Percentiles rank a stretch among this genome's conserved stretches.
Evolutionary conservation across 2,329 filamentous ascomycete genomes (phyloP).

Genomic region (Pyrenophora teres): DNA sequence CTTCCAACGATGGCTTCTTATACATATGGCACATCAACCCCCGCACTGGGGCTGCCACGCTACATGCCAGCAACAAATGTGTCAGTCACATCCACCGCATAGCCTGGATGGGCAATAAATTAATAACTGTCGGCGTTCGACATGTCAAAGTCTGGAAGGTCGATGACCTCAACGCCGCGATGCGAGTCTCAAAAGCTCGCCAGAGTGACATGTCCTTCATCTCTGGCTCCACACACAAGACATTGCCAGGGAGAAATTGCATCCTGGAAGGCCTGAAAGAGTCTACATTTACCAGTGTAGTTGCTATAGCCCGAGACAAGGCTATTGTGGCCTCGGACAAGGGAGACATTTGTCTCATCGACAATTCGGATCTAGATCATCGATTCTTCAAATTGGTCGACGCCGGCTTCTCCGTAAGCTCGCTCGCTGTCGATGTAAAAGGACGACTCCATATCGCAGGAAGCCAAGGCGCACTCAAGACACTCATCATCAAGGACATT

Average conservation of each 20-base stretch:
- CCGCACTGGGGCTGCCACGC: conserved; percentile 76
- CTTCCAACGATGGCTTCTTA: conserved; percentile 89
- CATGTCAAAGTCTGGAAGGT: conserved; percentile 94
- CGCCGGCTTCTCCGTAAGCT: conserved; percentile 69
- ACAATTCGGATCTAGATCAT: conserved; percentile 74
- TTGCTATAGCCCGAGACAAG: conserved; percentile 71
- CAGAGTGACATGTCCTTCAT: conserved; percentile 53
- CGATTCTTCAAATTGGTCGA: conserved; percentile 70
- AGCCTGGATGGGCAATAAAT: conserved; percentile 82
- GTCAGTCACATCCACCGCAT: conserved; percentile 85
- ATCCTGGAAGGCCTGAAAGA: conserved; percentile 82
- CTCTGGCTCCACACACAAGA: conserved; percentile 55
- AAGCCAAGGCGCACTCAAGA: conserved; percentile 62
- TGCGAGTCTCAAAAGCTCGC: conserved; percentile 51
- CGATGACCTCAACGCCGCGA: conserved; percentile 63
- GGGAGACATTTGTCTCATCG: conserved; percentile 86
- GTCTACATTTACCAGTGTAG: conserved; percentile 79
- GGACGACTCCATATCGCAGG: conserved; percentile 71
- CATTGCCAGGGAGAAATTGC: conserved; percentile 84
- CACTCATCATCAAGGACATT: conserved; percentile 49
- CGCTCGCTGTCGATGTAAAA: conserved; percentile 64
- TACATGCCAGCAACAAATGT: conserved; percentile 89
- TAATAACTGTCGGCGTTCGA: conserved; percentile 86
- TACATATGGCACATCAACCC: conserved; percentile 88
- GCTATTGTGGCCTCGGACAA: conserved; percentile 85